A percentile compares a stretch with the other conserved stretches of the same genome.
phyloP scores from a whole-genome alignment of 2,329 filamentous ascomycete species.

The Raffaelea deltoideospora region DNA sequence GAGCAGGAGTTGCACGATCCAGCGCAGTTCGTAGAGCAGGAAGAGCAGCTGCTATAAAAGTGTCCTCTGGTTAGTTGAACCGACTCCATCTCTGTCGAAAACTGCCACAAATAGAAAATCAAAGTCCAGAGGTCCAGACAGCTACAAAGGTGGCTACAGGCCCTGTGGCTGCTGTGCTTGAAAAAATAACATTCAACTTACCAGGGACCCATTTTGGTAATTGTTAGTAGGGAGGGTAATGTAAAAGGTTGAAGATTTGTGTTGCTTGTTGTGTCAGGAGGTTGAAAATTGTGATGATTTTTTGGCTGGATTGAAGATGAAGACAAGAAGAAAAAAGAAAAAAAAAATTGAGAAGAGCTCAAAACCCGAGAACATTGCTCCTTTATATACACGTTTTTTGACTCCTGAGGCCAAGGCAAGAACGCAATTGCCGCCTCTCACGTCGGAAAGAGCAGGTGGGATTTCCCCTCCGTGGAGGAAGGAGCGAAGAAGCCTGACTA shows the following conservation, averaged over 20 bases:
- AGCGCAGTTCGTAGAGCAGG: constrained; percentile 8
- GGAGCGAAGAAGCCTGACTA: too few relatives aligned
- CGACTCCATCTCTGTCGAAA: not conserved
- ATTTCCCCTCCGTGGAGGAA: too few relatives aligned
- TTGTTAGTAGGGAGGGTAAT: not conserved
- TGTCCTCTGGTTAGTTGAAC: not conserved
- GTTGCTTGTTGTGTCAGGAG: not conserved
- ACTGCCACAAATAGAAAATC: not conserved
- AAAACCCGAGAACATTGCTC: too few relatives aligned
- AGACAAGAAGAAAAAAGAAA: not conserved
- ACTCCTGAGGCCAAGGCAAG: not conserved
- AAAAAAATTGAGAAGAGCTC: too few relatives aligned
- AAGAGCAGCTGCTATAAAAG: constrained; percentile 7
- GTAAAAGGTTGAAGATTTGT: not conserved
- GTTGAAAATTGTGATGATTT: not conserved
- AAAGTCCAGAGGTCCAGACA: too few relatives aligned
- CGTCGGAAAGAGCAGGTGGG: too few relatives aligned
- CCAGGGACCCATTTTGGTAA: constrained; percentile 8
- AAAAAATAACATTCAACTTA: too few relatives aligned
- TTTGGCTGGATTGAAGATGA: not conserved
- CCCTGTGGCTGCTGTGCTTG: too few relatives aligned
- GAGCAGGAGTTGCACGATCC: constrained; percentile 10
- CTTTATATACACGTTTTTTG: constrained; percentile 4
- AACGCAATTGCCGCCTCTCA: not conserved
- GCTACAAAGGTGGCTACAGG: too few relatives aligned